phyloP scores from a whole-genome alignment of 1,139 yeast genomes.

The Saccharomycopsis hybrid region DNA sequence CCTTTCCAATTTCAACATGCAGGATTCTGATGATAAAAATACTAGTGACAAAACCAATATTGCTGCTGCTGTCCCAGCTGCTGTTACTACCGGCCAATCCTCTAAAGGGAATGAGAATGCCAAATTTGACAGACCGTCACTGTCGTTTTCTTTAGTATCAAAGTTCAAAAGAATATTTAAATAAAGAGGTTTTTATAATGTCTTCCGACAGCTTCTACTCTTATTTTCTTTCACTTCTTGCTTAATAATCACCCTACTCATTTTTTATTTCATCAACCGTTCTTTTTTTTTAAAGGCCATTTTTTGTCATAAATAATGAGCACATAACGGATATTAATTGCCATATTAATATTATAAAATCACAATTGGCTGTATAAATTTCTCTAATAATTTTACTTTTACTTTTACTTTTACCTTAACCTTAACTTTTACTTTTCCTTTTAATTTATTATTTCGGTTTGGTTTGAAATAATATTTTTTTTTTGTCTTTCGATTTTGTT shows the following conservation, averaged over 20 bases:
- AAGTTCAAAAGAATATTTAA: slow-evolving; percentile 14
- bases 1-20: slow-evolving; percentile 21
- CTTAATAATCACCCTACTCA: background rate
- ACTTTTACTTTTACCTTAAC: too few species aligned
- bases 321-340: too few species aligned
- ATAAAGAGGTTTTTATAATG: background rate
- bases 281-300: too few species aligned
- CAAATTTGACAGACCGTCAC: background rate
- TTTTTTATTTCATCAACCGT: too few species aligned
- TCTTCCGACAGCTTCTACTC: background rate
- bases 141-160: slow-evolving; percentile 20
- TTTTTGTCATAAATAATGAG: too few species aligned
- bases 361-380: too few species aligned
- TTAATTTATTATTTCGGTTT: slow-evolving; percentile 1
- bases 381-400: too few species aligned
- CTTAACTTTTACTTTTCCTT: background rate
- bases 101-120: background rate
- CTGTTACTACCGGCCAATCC: background rate
- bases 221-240: background rate
- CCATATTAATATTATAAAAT: too few species aligned
- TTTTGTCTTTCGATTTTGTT: background rate
- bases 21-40: slow-evolving; percentile 2
- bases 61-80: background rate
- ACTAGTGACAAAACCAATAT: background rate
- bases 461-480: background rate